Conservation (phyloP, 2,329 filamentous ascomycete species). For the Neonectria punicea region DNA sequence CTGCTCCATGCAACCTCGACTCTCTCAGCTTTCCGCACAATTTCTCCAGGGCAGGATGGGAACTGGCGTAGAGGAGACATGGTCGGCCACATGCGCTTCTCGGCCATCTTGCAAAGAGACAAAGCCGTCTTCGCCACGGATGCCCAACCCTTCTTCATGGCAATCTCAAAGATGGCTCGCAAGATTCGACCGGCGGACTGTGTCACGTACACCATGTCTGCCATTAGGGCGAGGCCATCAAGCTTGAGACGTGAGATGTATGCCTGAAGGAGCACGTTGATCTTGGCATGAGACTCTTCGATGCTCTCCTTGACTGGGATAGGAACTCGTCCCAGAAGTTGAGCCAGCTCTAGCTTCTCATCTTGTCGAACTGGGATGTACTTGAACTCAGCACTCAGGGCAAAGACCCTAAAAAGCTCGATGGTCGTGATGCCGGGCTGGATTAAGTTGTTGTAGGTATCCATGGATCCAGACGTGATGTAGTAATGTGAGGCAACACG, state of each 20-base stretch:
- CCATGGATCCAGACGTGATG: slow-evolving; percentile 95
- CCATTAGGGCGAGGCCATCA: slow-evolving; percentile 95
- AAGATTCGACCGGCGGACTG: slow-evolving; percentile 97
- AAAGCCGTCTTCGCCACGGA: slow-evolving; percentile 91
- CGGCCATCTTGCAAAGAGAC: slow-evolving; percentile 98
- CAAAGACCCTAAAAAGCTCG: slow-evolving; percentile 95
- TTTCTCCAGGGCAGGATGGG: slow-evolving; percentile 80
- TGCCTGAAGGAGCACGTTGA: slow-evolving; percentile 95
- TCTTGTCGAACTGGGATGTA: slow-evolving; percentile 98
- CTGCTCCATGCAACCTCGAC: slow-evolving; percentile 93
- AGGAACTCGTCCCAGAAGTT: slow-evolving; percentile 87
- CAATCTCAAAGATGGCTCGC: slow-evolving; percentile 95
- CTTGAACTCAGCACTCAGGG: slow-evolving; percentile 97
- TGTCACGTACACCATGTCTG: slow-evolving; percentile 98
- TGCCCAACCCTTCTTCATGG: slow-evolving; percentile 96
- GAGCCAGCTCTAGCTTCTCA: slow-evolving; percentile 95
- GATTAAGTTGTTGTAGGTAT: slow-evolving; percentile 95
- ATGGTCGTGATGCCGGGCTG: slow-evolving; percentile 93
- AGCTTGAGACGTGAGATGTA: slow-evolving; percentile 96
- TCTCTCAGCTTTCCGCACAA: slow-evolving; percentile 90
- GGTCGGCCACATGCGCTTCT: slow-evolving; percentile 99
- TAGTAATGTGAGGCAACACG: slow-evolving; percentile 98
- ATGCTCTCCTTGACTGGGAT: slow-evolving; percentile 98
- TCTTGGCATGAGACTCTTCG: slow-evolving; percentile 96
- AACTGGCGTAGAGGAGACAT: slow-evolving; percentile 98